Evolutionary conservation across 176 grass and related monocot species (phyloP).

Genomic region (Oryza punctata): DNA sequence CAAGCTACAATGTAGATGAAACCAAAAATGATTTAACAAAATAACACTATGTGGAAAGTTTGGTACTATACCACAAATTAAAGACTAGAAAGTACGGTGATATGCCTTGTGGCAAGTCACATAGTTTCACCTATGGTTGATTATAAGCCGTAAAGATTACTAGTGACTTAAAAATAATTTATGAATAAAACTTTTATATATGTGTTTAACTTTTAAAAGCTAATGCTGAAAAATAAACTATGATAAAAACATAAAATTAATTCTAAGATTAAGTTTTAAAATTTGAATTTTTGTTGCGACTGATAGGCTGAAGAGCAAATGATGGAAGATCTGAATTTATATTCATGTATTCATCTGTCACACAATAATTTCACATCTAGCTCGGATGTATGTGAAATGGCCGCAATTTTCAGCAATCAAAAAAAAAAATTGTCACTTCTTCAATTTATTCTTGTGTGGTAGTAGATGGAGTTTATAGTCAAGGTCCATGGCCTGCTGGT

Average conservation of each 20-base stretch:
- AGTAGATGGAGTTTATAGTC: constrained; percentile 7
- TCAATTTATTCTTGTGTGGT: not conserved
- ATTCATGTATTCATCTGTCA: not conserved
- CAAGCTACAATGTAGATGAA: not conserved
- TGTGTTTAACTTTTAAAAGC: too few species aligned
- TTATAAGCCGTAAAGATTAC: too few species aligned
- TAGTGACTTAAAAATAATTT: too few species aligned
- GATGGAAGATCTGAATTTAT: not conserved
- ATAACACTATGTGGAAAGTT: not conserved
- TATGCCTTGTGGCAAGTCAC: too few species aligned
- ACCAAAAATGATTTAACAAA: not conserved
- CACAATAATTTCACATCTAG: not conserved
- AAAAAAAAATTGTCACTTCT: not conserved
- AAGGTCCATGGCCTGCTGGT: constrained; percentile 36
- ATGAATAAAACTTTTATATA: too few species aligned
- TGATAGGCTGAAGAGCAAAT: too few species aligned
- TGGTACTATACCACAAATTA: not conserved
- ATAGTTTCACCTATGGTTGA: too few species aligned
- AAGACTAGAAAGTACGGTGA: not conserved
- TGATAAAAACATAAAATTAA: too few species aligned
- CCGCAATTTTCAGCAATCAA: not conserved
- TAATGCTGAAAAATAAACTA: too few species aligned
- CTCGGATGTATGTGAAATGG: not conserved
- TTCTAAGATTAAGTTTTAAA: too few species aligned
- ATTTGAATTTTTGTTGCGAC: too few species aligned